These are phyloP conservation scores for Solanum aculeatissimum DNA, from an alignment of 305 asterid genomes.

Conservation along the genomic window DNA sequence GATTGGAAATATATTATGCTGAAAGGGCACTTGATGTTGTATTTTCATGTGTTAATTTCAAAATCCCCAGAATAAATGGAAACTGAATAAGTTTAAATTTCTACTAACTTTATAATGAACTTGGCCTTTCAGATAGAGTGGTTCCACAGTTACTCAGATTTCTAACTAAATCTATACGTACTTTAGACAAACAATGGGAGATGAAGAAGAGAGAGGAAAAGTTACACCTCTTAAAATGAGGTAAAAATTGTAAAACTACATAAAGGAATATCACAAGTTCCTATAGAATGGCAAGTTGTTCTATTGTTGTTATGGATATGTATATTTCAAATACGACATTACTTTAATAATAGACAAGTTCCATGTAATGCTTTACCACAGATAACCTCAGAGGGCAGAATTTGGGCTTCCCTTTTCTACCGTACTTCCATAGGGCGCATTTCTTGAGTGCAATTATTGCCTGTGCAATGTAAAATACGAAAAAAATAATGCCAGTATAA, in stretches of 20 bases:
- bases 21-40: neutral
- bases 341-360: neutral
- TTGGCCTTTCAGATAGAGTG: neutral
- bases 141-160: neutral
- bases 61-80: neutral
- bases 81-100: neutral
- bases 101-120: neutral
- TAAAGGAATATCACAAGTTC: neutral
- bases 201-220: neutral
- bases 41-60: neutral
- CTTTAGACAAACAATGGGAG: neutral
- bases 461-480: constrained; percentile 8
- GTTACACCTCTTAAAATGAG: neutral
- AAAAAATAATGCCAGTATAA: neutral
- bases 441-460: constrained; percentile 39
- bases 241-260: neutral
- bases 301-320: neutral
- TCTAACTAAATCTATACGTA: neutral
- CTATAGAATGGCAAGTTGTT: neutral
- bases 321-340: neutral
- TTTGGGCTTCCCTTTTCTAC: constrained; percentile 37
- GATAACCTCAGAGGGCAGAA: constrained; percentile 35
- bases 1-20: neutral
- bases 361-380: constrained; percentile 11
- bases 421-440: constrained; percentile 29